These are phyloP conservation scores for Kockiozyma suomiensis DNA, from an alignment of 805 yeast genomes.

Conservation along the genomic window DNA sequence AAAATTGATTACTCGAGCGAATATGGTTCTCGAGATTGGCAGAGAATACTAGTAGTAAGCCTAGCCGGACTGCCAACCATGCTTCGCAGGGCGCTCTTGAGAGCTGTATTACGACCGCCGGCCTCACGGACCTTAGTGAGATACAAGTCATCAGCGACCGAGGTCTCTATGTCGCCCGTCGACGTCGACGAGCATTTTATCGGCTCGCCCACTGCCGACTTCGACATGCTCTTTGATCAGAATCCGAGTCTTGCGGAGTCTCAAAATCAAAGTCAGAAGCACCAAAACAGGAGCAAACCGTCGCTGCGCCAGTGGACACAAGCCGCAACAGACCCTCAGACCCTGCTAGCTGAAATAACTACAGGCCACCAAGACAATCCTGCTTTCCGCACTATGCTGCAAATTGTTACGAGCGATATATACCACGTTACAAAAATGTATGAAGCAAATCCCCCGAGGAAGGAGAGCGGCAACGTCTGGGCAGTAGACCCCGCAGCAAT, in stretches of 20 bases:
- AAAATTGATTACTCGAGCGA: background rate
- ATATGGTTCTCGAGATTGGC: background rate
- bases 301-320: background rate
- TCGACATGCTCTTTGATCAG: background rate
- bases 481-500: conserved; percentile 7
- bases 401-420: conserved; percentile 2
- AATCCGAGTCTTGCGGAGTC: no score
- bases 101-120: no score
- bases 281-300: background rate
- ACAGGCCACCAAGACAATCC: background rate
- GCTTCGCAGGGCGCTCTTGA: no score
- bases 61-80: no score
- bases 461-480: background rate
- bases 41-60: no score
- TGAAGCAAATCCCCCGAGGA: background rate
- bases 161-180: no score
- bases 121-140: no score
- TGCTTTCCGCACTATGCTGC: background rate
- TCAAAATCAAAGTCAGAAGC: background rate
- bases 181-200: background rate
- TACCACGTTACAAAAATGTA: conserved; percentile 2
- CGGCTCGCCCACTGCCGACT: background rate
- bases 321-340: background rate
- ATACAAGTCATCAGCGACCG: no score
- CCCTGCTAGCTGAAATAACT: background rate